A percentile compares a stretch with the other conserved stretches of the same genome.
These are phyloP conservation scores for Colletotrichum noveboracense DNA, from an alignment of 2,329 filamentous ascomycete genomes.

Conservation along the genomic window DNA sequence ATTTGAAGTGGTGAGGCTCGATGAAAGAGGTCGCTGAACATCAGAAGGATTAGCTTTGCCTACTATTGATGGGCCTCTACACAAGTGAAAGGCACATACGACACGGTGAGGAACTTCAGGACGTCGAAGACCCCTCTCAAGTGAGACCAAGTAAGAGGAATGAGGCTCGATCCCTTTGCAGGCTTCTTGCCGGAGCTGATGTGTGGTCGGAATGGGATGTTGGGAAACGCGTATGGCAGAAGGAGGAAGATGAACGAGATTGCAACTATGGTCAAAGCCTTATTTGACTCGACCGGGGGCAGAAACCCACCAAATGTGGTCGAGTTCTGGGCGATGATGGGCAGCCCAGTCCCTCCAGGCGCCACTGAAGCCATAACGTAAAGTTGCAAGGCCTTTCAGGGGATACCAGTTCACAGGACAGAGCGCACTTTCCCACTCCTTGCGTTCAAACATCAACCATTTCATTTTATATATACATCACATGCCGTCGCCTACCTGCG, in stretches of 20 bases:
- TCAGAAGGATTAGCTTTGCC: neutral
- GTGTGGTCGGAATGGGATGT: neutral
- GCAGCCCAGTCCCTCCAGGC: neutral
- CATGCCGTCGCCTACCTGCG: neutral
- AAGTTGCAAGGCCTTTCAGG: neutral
- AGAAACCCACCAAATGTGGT: neutral
- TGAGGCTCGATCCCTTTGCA: neutral
- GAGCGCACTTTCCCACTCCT: neutral
- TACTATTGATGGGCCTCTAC: neutral
- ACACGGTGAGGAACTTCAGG: neutral
- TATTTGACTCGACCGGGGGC: neutral
- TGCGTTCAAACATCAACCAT: neutral
- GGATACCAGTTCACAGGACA: neutral
- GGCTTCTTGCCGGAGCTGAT: neutral
- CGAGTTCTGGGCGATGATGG: neutral
- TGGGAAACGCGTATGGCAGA: neutral
- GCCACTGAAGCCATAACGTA: neutral
- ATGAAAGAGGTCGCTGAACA: neutral
- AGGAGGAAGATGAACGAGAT: neutral
- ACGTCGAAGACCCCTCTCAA: neutral
- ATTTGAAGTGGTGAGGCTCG: neutral
- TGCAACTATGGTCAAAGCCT: neutral
- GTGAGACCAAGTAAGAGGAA: neutral
- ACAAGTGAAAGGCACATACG: neutral
- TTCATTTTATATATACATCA: neutral